These are phyloP conservation scores for Ascobolus immersus DNA, from an alignment of 495 filamentous ascomycete genomes.

Conservation along the genomic window DNA sequence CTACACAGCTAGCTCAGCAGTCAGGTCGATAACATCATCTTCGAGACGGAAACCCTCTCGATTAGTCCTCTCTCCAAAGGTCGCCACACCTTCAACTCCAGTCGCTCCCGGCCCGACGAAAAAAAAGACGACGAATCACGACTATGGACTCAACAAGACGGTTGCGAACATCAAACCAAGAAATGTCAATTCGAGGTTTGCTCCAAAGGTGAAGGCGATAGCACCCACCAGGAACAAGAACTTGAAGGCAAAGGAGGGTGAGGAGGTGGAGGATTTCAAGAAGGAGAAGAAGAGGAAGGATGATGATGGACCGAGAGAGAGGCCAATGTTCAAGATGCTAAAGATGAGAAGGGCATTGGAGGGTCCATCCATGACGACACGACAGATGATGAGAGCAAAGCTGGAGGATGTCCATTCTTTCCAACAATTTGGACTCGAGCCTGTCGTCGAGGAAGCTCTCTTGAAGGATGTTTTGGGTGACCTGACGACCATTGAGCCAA, in stretches of 20 bases:
- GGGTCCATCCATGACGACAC: conserved; percentile 44
- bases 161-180: too few species aligned
- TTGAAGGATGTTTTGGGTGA: conserved; percentile 41
- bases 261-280: conserved; percentile 13
- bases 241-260: not conserved
- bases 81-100: too few species aligned
- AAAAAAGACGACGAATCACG: too few species aligned
- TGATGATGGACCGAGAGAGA: conserved; percentile 22
- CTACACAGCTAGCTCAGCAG: too few species aligned
- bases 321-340: conserved; percentile 48
- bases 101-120: too few species aligned
- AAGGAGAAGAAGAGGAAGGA: conserved; percentile 15
- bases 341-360: conserved; percentile 76
- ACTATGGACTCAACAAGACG: too few species aligned
- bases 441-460: conserved; percentile 47
- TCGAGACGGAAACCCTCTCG: too few species aligned
- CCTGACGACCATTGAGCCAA: conserved; percentile 46
- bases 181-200: conserved; percentile 30
- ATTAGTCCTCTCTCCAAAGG: too few species aligned
- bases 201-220: conserved; percentile 40
- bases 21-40: too few species aligned
- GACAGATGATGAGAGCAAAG: conserved; percentile 38
- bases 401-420: conserved; percentile 51
- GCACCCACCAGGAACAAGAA: conserved; percentile 55
- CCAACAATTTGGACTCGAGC: conserved; percentile 49